Base-by-base conservation (phyloP, 78 protist genomes). In the Polysphondylium violaceum region DNA sequence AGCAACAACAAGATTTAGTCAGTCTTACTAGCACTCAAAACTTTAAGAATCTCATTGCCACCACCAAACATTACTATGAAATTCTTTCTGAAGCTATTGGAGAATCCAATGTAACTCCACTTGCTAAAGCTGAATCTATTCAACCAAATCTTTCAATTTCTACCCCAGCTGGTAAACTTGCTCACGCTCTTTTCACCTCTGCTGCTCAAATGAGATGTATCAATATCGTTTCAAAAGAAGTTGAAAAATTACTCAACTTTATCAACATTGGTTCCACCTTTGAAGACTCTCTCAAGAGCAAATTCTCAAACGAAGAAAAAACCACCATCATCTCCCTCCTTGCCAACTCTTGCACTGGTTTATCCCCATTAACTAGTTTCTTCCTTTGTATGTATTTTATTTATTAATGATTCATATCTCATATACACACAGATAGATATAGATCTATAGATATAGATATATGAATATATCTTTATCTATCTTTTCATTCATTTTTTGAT, bases 301-400 rank as follows among this genome's bases (percentile, higher is more conserved):
- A 83, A 7, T 11, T 83, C 25, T 55, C 19, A 33, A n/a, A 7
- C 44, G 5, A 53, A 19, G 91, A 83, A 27, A 83, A 83, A 43
- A 35, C 33, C 40, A 44, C 25, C 67, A 53, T 69, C 38, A 19
- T 83, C 63, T 77, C 67, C 12, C 43, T 83, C 60, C 58, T 83
- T 16, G n/a, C 50, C 25, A 8, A 8, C 19, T 11, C 91, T 44
- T n/a, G n/a, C n/a, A 21, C 59, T 5, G 3, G 27, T 2, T 41
- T 83, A 27, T 69, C 91, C 33, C 91, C 91, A 83, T 61, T 83
- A 27, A 43, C 63, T 33, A 56, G 56, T 16, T 83, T 83, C 72
- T 83, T 63, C 65, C 68, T 81, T 31, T 81, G 88, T 78, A 78
- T 33, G 88, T 77, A 21, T 1, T 41, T 47, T 47, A 47, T 47